Conservation (phyloP, 2,329 filamentous ascomycete species). For the Cercospora zeina region DNA sequence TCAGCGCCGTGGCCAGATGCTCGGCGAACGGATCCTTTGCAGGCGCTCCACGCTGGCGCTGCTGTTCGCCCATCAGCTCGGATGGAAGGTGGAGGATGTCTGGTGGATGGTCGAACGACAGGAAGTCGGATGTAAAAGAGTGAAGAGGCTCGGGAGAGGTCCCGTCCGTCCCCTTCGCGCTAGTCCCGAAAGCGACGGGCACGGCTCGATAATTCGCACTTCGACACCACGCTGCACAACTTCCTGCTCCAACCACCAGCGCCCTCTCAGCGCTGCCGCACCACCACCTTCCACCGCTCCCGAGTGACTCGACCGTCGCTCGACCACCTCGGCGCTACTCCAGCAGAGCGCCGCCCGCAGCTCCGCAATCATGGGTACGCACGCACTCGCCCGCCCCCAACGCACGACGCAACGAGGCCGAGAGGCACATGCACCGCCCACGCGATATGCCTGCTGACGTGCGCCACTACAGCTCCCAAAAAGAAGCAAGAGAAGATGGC, state of each 20-base stretch:
- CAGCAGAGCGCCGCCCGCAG: slow-evolving; percentile 29
- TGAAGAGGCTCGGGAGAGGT: neutral
- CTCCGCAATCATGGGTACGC: slow-evolving; percentile 62
- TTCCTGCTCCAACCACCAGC: slow-evolving; percentile 12
- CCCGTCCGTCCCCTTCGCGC: neutral
- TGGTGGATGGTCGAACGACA: neutral
- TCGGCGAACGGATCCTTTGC: slow-evolving; percentile 30
- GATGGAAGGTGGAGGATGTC: neutral
- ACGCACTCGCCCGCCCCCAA: slow-evolving; percentile 9
- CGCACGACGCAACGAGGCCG: neutral
- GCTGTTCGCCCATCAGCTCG: slow-evolving; percentile 17
- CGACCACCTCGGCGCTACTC: slow-evolving; percentile 14
- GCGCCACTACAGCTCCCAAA: slow-evolving; percentile 58
- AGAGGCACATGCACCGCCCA: slow-evolving; percentile 1
- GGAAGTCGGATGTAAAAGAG: neutral
- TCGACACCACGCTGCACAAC: slow-evolving; percentile 6
- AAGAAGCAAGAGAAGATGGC: slow-evolving; percentile 96
- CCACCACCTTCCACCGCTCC: slow-evolving; percentile 11
- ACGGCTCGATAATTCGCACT: slow-evolving; percentile 8
- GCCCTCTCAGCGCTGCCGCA: slow-evolving; percentile 18
- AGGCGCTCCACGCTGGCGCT: slow-evolving; percentile 9
- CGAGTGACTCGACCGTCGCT: slow-evolving; percentile 13
- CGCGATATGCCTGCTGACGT: slow-evolving; percentile 29
- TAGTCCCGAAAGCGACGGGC: neutral
- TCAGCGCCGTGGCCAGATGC: slow-evolving; percentile 37